These are phyloP conservation scores for Ascochyta clinopodiicola DNA, from an alignment of 2,329 filamentous ascomycete genomes.

Conservation along the genomic window DNA sequence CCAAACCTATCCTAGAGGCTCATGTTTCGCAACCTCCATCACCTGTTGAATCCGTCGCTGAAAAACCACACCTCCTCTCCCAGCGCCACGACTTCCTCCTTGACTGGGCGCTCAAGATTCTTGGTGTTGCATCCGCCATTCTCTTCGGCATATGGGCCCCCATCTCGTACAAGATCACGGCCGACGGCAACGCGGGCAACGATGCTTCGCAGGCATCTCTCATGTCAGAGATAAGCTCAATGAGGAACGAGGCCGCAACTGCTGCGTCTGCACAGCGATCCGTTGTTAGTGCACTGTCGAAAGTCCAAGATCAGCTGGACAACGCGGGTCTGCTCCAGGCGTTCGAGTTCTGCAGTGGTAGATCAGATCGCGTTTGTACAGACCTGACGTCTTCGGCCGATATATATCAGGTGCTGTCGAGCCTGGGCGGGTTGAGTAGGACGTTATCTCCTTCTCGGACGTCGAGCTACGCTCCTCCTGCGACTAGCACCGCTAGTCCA, in stretches of 20 bases:
- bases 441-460: too few relatives aligned
- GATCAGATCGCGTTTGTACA: background rate
- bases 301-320: background rate
- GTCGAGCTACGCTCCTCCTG: background rate
- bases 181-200: slow-evolving; percentile 7
- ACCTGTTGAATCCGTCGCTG: too few relatives aligned
- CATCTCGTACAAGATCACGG: slow-evolving; percentile 10
- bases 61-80: background rate
- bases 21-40: background rate
- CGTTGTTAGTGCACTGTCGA: background rate
- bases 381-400: background rate
- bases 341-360: background rate
- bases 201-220: slow-evolving; percentile 3
- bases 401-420: background rate
- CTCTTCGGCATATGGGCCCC: slow-evolving; percentile 21
- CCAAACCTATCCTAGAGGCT: background rate
- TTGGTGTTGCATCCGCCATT: slow-evolving; percentile 11
- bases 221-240: background rate
- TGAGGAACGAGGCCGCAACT: background rate
- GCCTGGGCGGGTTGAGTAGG: background rate
- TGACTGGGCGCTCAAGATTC: slow-evolving; percentile 16
- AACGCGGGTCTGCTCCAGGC: background rate
- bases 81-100: slow-evolving; percentile 5
- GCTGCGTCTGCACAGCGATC: background rate
- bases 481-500: background rate